Base-by-base conservation (phyloP, 202 grass and related monocot genomes). In the Hordeum pubiflorum region DNA sequence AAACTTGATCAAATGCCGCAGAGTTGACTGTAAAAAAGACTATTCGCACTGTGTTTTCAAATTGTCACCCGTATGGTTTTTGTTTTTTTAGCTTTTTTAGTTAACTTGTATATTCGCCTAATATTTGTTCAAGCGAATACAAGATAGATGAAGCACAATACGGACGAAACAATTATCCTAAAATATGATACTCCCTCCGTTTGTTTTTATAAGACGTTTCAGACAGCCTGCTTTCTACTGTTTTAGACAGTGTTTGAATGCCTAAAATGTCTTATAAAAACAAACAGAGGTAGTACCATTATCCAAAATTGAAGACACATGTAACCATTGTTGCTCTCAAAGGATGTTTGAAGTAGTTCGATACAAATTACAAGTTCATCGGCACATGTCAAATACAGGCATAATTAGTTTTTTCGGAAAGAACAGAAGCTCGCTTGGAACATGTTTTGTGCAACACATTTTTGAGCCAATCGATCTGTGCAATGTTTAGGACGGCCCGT, bases 401-500 rank as follows among this genome's bases (percentile, higher is more conserved):
- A 65, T 64, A 79, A n/a, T 48, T 22, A 79, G 3, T 67, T 77
- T 61, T 61, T 52, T 7, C 22, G 73, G 56, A 5, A 48, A 44
- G 72, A 33, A 62, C 22, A 81, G 5, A 34, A 36, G 12, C 61
- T 52, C 3, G 2, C 37, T 78, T 4, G 4, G 7, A 59, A 17
- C 41, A 41, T 73, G 10, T 34, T 79, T 72, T 10, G 29, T 1
- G 3, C 14, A 57, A 18, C 27, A 72, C 36, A 10, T 15, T 7
- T 7, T 3, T 34, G 36, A 59, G 48, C 33, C 11, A 59, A 76
- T 34, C 0, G 1, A 55, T 31, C 2, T 46, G 6, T 32, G 32
- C 74, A 79, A 70, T 60, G 75, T 20, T 83, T 89, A 87, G 72
- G 85, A 89, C 12, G 78, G 79, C 31, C 88, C 93, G 5, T 97